Base-by-base conservation (phyloP, 73 alveolate species). In the Paramecium octaurelia region DNA sequence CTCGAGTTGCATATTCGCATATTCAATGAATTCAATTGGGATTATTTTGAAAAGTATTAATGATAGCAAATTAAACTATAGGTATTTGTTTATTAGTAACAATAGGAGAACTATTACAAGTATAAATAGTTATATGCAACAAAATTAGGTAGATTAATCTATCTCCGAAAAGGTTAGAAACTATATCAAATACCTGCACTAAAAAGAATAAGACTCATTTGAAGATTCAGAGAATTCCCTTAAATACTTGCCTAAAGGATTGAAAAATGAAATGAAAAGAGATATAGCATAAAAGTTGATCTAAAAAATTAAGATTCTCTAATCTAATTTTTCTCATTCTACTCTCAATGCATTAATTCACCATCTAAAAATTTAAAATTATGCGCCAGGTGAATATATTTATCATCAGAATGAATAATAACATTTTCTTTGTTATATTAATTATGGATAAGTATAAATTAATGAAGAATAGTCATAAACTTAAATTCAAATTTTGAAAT, bases 1-100 rank as follows among this genome's bases (percentile, higher is more conserved):
- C 12, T 42, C 91, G 3, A 80, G 76, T 46, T 42, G 76, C 9
- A 48, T 80, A 4, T 80, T 80, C 46, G 91, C 76, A 0, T 80
- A 44, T 80, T 80, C 91, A 23, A 80, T 80, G 76, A 80, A 80
- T 46, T 80, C 91, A 21, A 80, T 80, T 10, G 91, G 91, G 2
- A 42, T 12, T 6, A 80, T 80, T 1, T 27, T 80, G n/a, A 44
- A 80, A 80, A 80, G 57, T 73, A 42, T 80, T 9, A 27, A 80
- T 42, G 75, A 80, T 44, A 10, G 18, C 24, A 48, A 80, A 27
- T 24, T 44, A n/a, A 24, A 80, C 14, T 80, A 24, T 12, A 80
- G 57, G 91, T 44, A 80, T 34, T 27, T 70, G 20, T 44, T 20
- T 18, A 58, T 12, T 18, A 70, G 24, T 31, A 31, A 40, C 12